Evolutionary conservation across 352 stramenopile species (phyloP).

Genomic region (Phytophthora constricta): DNA sequence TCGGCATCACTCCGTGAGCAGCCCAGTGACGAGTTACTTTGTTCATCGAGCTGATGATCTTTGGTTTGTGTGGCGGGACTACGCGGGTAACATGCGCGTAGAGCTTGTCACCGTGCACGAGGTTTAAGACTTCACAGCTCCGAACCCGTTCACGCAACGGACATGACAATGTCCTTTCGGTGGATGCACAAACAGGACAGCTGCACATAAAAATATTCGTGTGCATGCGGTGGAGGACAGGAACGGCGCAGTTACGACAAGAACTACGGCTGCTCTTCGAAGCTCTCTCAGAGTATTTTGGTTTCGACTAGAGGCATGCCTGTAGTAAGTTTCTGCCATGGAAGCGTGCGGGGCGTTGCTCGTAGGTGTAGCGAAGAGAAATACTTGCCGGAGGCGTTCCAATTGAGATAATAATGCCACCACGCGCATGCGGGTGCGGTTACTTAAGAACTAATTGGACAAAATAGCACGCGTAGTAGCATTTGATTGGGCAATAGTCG

Average conservation of each 20-base stretch:
- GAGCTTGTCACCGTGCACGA: background rate
- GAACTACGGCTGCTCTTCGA: background rate
- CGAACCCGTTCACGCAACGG: background rate
- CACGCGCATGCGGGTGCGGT: too few species aligned
- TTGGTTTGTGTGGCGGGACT: background rate
- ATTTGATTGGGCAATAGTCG: too few species aligned
- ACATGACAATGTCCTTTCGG: background rate
- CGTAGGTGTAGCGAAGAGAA: background rate
- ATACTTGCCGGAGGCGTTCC: background rate
- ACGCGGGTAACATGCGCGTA: background rate
- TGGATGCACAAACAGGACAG: background rate
- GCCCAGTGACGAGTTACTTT: background rate
- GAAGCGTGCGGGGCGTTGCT: background rate
- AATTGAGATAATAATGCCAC: background rate
- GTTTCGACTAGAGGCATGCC: background rate
- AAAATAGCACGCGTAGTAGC: too few species aligned
- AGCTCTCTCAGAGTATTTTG: background rate
- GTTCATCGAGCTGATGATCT: background rate
- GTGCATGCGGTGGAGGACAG: background rate
- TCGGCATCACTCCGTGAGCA: background rate
- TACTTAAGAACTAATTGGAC: too few species aligned
- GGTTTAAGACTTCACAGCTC: background rate
- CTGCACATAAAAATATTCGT: background rate
- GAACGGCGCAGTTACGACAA: background rate
- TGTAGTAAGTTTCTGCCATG: background rate